Conservation (phyloP, 257 asterid species). For the Nemophila menziesii region DNA sequence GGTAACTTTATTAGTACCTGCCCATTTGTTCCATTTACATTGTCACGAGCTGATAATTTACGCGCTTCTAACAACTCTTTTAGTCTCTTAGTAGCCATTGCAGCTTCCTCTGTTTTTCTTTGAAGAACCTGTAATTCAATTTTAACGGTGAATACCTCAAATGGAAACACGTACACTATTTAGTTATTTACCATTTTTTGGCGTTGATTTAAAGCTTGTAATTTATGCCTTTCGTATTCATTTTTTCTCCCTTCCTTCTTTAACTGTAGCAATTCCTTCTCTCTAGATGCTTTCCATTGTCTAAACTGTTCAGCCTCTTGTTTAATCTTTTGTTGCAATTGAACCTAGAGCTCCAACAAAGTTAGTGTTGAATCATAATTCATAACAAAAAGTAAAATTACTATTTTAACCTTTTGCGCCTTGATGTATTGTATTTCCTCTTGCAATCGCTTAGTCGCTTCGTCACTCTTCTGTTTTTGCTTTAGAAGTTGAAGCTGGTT, state of each 20-base stretch:
- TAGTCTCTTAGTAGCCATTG: conserved; percentile 95
- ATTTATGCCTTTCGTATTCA: conserved; percentile 91
- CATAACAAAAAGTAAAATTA: conserved; percentile 5
- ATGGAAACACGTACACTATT: neutral
- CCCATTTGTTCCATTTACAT: conserved; percentile 61
- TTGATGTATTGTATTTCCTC: conserved; percentile 94
- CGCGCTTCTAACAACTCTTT: conserved; percentile 98
- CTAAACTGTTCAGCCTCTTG: conserved; percentile 98
- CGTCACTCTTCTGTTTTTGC: conserved; percentile 97
- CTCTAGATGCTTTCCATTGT: conserved; percentile 96
- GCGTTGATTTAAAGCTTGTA: conserved; percentile 93
- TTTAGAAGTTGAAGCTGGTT: conserved; percentile 84
- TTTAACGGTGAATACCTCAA: conserved; percentile 1
- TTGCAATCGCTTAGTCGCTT: conserved; percentile 83
- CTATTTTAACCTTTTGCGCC: conserved; percentile 72
- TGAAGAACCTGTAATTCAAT: conserved; percentile 77
- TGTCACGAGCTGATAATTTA: conserved; percentile 77
- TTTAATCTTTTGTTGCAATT: conserved; percentile 86
- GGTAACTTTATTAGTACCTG: conserved; percentile 36
- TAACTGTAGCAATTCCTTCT: conserved; percentile 90
- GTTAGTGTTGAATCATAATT: conserved; percentile 2
- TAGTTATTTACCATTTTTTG: conserved; percentile 68
- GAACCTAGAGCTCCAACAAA: conserved; percentile 48
- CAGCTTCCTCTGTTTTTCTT: conserved; percentile 99
- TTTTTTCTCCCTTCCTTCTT: conserved; percentile 97